Base-by-base conservation (phyloP, 768 basidiomycete genomes). In the Dacryopinax primogenitus region DNA sequence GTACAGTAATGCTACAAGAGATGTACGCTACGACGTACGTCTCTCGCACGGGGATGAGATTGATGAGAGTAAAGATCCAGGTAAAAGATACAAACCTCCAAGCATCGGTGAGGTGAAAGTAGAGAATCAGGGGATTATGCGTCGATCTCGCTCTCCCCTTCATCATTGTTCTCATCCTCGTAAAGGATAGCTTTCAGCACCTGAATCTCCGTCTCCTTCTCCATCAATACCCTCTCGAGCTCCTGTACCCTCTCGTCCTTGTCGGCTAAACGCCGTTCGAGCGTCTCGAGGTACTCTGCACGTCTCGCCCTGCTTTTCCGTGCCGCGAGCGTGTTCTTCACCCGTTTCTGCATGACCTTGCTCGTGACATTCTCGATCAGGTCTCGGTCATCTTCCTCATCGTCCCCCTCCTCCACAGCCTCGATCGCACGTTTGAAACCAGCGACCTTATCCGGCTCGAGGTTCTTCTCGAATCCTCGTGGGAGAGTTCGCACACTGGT, bases 401-500 rank as follows among this genome's bases (percentile, higher is more conserved):
- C 51, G 7, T 58, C 51, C 26, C 51, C 51, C 21, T 58, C 51
- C 51, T 58, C 51, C 26, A 58, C 51, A 26, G 51, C 51, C 51
- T 58, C 51, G 51, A 58, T n/a, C 13, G 51, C 51, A 30, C 51
- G 36, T 30, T 58, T 58, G 30, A 58, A 58, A 23, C 51, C 51
- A 30, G 51, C 51, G 18, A 44, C 51, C 30, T 58, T 63, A 18
- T 45, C 65, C n/a, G 39, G 23, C 34, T 47, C 51, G 36, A 58
- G 58, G 26, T 28, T 61, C 45, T 21, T 13, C 12, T 23, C 30
- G 47, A 67, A 13, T 9, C 30, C 45, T 18, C 63, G 30, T 33
- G 67, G 67, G n/a, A 67, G 44, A 13, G 65, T 45, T 30, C 64
- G 36, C 30, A 35, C 16, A 45, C 64, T 65, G 23, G 67, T 67